Conservation (phyloP, 2,329 filamentous ascomycete species). For the Myriosclerotinia curreyana region DNA sequence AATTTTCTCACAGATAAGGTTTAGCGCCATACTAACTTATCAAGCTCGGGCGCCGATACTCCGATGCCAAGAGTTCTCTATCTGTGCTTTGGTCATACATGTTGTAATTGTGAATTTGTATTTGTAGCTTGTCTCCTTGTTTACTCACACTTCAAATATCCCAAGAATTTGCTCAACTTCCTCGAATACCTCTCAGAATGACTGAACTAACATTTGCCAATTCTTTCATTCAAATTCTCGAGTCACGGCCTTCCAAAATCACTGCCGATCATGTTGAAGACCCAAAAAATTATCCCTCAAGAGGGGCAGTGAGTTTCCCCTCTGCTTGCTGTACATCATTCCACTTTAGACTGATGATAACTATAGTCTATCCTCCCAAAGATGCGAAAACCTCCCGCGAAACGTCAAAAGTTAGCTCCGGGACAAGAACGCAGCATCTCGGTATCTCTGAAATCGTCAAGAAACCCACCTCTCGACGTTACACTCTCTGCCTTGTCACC, state of each 20-base stretch:
- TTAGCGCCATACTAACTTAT: constrained; percentile 24
- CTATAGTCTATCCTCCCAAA: constrained; percentile 68
- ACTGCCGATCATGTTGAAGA: constrained; percentile 90
- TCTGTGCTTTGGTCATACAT: background rate
- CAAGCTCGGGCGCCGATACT: constrained; percentile 21
- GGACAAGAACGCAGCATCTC: constrained; percentile 53
- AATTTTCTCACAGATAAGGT: constrained; percentile 31
- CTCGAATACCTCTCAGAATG: constrained; percentile 50
- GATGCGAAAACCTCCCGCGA: constrained; percentile 56
- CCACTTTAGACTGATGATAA: constrained; percentile 20
- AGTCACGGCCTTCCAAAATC: constrained; percentile 75
- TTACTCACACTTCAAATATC: background rate
- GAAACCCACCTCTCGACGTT: constrained; percentile 69
- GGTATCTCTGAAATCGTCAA: constrained; percentile 70
- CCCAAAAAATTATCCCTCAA: constrained; percentile 70
- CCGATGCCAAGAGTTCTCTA: constrained; percentile 25
- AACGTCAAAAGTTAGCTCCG: constrained; percentile 47
- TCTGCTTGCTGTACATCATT: background rate
- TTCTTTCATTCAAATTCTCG: constrained; percentile 75
- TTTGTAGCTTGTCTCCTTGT: constrained; percentile 1
- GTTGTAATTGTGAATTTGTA: background rate
- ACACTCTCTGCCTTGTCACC: constrained; percentile 60
- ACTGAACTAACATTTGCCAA: constrained; percentile 83
- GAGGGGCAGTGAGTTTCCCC: constrained; percentile 63
- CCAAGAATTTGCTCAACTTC: background rate